Conservation (phyloP, 108 stramenopile genomes). For the Skeletonema potamos region DNA sequence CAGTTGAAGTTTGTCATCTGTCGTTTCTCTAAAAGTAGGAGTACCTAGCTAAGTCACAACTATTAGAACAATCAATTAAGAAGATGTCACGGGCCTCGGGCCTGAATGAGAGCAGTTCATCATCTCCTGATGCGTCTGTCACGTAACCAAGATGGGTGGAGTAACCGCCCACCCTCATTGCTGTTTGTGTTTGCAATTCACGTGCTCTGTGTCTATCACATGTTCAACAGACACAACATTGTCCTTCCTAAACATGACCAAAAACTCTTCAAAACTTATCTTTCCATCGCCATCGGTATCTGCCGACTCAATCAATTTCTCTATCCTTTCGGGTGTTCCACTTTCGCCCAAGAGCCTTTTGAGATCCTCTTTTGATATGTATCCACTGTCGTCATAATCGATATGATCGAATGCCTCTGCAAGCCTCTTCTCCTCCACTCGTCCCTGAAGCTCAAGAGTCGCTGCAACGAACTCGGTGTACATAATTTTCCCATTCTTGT, state of each 20-base stretch:
- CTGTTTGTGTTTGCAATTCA: no score
- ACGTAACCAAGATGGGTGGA: no score
- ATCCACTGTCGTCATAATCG: slow-evolving; percentile 87
- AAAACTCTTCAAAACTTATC: slow-evolving; percentile 80
- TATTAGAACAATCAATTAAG: no score
- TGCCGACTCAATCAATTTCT: slow-evolving; percentile 90
- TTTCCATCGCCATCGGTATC: slow-evolving; percentile 82
- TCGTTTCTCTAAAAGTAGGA: no score
- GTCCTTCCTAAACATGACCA: slow-evolving; percentile 34
- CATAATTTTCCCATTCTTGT: slow-evolving; percentile 71
- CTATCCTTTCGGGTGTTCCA: slow-evolving; percentile 54
- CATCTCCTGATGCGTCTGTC: no score
- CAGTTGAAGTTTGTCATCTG: no score
- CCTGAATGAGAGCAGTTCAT: no score
- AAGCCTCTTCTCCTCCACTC: slow-evolving; percentile 74
- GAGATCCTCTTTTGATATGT: slow-evolving; percentile 74
- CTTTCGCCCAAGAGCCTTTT: slow-evolving; percentile 66
- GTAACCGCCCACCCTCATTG: no score
- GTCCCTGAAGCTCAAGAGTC: slow-evolving; percentile 80
- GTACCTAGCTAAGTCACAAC: no score
- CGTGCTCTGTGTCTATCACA: neutral
- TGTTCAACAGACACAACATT: slow-evolving; percentile 1
- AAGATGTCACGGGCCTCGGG: no score
- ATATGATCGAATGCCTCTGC: slow-evolving; percentile 92
- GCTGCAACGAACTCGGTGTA: slow-evolving; percentile 95